Percentiles rank a stretch among this genome's conserved stretches.
Conservation (phyloP, 2,329 filamentous ascomycete species). For the Rasamsonia emersonii region DNA sequence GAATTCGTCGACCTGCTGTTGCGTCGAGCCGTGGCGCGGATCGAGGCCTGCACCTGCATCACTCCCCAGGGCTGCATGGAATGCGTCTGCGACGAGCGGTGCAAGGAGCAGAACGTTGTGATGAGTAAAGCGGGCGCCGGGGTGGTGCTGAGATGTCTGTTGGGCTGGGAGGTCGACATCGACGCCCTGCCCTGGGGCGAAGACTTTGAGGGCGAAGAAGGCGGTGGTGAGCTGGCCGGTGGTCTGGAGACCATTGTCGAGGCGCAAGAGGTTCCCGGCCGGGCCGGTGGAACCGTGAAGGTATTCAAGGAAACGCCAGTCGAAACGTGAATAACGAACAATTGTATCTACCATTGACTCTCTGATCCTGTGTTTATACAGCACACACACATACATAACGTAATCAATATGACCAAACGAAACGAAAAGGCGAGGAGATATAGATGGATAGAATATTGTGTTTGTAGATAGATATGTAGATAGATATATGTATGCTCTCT, state of each 20-base stretch:
- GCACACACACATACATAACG: too few species aligned
- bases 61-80: conserved; percentile 67
- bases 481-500: too few species aligned
- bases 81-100: conserved; percentile 78
- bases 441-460: too few species aligned
- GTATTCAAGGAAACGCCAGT: too few species aligned
- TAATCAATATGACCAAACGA: too few species aligned
- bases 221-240: conserved; percentile 54
- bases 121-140: conserved; percentile 86
- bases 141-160: conserved; percentile 68
- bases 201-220: conserved; percentile 67
- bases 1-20: conserved; percentile 80
- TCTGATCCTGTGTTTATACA: too few species aligned
- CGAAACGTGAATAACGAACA: too few species aligned
- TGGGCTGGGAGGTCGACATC: conserved; percentile 71
- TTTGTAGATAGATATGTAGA: too few species aligned
- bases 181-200: conserved; percentile 80
- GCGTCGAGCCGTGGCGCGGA: conserved; percentile 63
- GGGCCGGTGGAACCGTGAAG: conserved; percentile 11
- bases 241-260: conserved; percentile 76
- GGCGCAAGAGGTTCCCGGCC: conserved; percentile 54
- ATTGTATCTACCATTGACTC: too few species aligned
- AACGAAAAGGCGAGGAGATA: too few species aligned
- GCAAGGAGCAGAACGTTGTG: conserved; percentile 78
- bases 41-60: conserved; percentile 66